Percentiles rank a stretch among this genome's conserved stretches.
phyloP scores from a whole-genome alignment of 164 flowering plant genomes.

The Umbellularia californica region DNA sequence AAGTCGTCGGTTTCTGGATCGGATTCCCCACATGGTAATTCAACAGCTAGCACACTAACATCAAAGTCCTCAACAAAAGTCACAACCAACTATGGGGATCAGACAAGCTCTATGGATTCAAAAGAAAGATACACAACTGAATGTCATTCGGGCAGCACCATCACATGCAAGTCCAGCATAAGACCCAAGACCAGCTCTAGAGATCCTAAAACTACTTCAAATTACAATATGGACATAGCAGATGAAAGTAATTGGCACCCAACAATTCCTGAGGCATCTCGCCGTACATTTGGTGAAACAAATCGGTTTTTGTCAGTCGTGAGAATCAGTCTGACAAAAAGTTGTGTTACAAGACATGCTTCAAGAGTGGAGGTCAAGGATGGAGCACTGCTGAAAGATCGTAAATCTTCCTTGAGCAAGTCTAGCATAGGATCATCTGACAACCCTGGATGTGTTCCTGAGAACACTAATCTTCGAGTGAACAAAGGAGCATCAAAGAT shows the following conservation, averaged over 20 bases:
- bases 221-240: slow-evolving; percentile 13
- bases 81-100: slow-evolving; percentile 6
- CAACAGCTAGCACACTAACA: slow-evolving; percentile 2
- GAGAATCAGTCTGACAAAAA: slow-evolving; percentile 46
- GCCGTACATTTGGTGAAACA: slow-evolving; percentile 23
- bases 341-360: slow-evolving; percentile 51
- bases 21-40: background rate
- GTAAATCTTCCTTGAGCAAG: slow-evolving; percentile 44
- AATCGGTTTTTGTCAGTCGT: slow-evolving; percentile 36
- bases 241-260: slow-evolving; percentile 26
- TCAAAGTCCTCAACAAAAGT: slow-evolving; percentile 1
- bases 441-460: slow-evolving; percentile 19
- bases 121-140: slow-evolving; percentile 16
- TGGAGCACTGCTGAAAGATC: slow-evolving; percentile 23
- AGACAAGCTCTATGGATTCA: slow-evolving; percentile 16
- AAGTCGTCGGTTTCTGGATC: slow-evolving; percentile 13
- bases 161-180: background rate
- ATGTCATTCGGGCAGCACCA: slow-evolving; percentile 23
- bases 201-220: slow-evolving; percentile 15
- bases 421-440: slow-evolving; percentile 57
- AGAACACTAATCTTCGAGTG: slow-evolving; percentile 2
- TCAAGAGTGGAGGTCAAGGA: slow-evolving; percentile 40
- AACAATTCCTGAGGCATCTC: slow-evolving; percentile 26
- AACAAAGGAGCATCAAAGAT: slow-evolving; percentile 28
- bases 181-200: slow-evolving; percentile 7